Percentiles rank a stretch among this genome's conserved stretches.
Evolutionary conservation across 2,329 filamentous ascomycete genomes (phyloP).

Genomic region (Pseudogymnoascus verrucosus): DNA sequence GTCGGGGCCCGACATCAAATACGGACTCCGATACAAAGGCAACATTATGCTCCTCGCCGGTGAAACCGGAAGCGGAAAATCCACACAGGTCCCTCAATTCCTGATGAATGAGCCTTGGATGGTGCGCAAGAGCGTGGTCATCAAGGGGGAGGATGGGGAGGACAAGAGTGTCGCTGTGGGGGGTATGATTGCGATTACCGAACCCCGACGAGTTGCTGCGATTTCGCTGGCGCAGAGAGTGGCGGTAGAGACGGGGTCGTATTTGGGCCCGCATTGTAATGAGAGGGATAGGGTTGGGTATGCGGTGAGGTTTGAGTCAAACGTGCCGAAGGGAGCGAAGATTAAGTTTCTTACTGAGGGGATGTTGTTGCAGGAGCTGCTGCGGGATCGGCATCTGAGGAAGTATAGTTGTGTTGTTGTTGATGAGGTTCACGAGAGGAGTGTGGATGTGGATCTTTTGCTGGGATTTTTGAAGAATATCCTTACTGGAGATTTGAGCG

Average conservation of each 20-base stretch:
- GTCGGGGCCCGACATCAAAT: slow-evolving; percentile 23
- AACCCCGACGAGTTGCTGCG: slow-evolving; percentile 87
- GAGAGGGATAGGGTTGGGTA: slow-evolving; percentile 67
- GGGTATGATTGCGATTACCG: slow-evolving; percentile 85
- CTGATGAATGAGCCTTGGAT: slow-evolving; percentile 76
- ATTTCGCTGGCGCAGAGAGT: slow-evolving; percentile 86
- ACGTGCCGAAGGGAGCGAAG: slow-evolving; percentile 68
- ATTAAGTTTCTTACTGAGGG: slow-evolving; percentile 96
- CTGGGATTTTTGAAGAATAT: slow-evolving; percentile 82
- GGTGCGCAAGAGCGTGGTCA: slow-evolving; percentile 45
- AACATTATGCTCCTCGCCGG: slow-evolving; percentile 80
- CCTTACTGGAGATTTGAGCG: slow-evolving; percentile 51
- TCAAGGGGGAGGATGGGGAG: slow-evolving; percentile 29
- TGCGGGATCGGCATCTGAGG: slow-evolving; percentile 72
- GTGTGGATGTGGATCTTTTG: slow-evolving; percentile 86
- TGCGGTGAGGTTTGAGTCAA: slow-evolving; percentile 88
- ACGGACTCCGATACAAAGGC: slow-evolving; percentile 19
- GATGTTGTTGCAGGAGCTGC: slow-evolving; percentile 88
- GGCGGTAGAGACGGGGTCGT: slow-evolving; percentile 68
- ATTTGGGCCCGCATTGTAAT: slow-evolving; percentile 47
- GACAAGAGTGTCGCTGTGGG: slow-evolving; percentile 49
- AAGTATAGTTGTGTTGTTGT: slow-evolving; percentile 88
- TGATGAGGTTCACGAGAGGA: slow-evolving; percentile 95
- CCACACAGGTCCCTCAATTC: slow-evolving; percentile 92
- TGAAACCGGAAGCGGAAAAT: slow-evolving; percentile 95